Evolutionary conservation across 148 eudicot species (phyloP), one percentile per base, ranked within the genome.

Genomic region (Spergularia marina): DNA sequence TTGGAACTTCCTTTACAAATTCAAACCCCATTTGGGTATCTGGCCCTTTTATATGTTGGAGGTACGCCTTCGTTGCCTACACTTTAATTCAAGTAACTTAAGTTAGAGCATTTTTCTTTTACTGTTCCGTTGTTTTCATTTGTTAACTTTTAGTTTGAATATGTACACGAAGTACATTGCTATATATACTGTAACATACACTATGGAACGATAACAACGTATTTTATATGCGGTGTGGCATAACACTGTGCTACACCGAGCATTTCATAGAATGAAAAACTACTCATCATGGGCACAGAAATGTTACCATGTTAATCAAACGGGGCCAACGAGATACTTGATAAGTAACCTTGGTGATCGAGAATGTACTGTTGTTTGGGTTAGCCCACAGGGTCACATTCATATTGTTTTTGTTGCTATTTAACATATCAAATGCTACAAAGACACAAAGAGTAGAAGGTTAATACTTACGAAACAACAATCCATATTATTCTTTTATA

Each of bases 1-100:
- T 90, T 68, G 97, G 94, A 90, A 88, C 89, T 86, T 92, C 94
- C 86, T 90, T 92, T 57, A 86, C 82, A 71, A 88, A 92, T 63
- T 90, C 89, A 71, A 90, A 81, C 6, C 82, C 76, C 81, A 90
- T 85, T 72, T 78, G 72, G 6, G 89, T 71, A 51, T 77, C 76
- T 53, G 88, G 74, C 51, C 91, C 94, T 62, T 65, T 76, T 74
- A 84, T 54, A 69, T 73, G 65, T 59, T 88, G 86, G 64, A 92
- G 89, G 80, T 78, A 92, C 71, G 92, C 87, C 86, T 89, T 92
- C 69, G 92, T 90, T 41, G 72, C 87, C 97, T 92, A 89, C 55
- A 82, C 12, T 30, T 30, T 30, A 30, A 25, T 34, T 2, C 17
- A 64, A 9, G 36, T 64, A 64, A 12, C 49, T 34, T 34, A 30